Conservation (phyloP, 164 flowering plant species). For the Vitis rupestris region DNA sequence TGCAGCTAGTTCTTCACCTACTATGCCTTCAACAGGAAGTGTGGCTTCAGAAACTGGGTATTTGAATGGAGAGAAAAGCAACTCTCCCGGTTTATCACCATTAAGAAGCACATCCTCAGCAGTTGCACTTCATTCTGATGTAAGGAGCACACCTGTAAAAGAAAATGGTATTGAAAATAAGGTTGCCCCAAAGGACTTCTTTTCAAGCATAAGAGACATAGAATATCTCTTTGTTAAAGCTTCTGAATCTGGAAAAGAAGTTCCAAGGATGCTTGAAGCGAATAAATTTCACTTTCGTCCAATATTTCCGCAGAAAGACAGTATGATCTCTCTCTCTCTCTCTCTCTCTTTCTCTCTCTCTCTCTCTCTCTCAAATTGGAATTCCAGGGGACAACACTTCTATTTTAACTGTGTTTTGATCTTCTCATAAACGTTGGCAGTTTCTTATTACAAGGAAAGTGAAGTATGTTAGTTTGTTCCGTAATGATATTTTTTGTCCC, state of each 20-base stretch:
- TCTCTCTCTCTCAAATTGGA: background rate
- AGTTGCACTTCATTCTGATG: constrained; percentile 26
- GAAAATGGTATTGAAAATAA: constrained; percentile 40
- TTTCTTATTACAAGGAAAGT: background rate
- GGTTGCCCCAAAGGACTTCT: constrained; percentile 64
- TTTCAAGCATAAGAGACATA: constrained; percentile 76
- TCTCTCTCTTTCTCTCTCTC: constrained; percentile 1
- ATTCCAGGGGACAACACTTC: background rate
- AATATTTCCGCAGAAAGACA: constrained; percentile 54
- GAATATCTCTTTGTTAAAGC: constrained; percentile 78
- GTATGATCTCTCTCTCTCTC: constrained; percentile 34
- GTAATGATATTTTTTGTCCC: background rate
- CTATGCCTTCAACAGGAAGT: constrained; percentile 29
- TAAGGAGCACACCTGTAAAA: constrained; percentile 33
- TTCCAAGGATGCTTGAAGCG: constrained; percentile 97
- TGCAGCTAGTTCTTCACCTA: constrained; percentile 27
- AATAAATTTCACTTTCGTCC: constrained; percentile 83
- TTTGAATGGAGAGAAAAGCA: constrained; percentile 37
- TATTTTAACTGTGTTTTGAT: background rate
- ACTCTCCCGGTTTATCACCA: constrained; percentile 58
- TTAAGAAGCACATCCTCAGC: constrained; percentile 33
- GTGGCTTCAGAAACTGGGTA: constrained; percentile 37
- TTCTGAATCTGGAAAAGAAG: constrained; percentile 88
- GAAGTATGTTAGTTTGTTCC: background rate
- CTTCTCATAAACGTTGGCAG: background rate